phyloP scores from a whole-genome alignment of 805 yeast genomes.

The Candida tibetensis region DNA sequence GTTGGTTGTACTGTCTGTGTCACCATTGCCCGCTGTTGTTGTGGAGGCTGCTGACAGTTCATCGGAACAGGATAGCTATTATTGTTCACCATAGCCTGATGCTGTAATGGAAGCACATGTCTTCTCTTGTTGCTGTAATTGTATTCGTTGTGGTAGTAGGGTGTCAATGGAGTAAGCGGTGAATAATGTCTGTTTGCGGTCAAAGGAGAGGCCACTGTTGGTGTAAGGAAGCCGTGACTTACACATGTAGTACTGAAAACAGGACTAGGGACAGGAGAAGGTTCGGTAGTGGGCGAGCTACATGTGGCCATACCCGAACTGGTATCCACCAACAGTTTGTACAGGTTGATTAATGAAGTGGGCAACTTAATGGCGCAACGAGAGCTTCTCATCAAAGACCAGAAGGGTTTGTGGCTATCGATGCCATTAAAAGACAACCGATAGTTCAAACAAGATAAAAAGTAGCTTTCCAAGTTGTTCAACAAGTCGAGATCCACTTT shows the following conservation, averaged over 20 bases:
- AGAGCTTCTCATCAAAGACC: constrained; percentile 16
- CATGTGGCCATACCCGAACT: constrained; percentile 1
- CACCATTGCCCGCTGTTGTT: too few relatives aligned
- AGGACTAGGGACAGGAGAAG: constrained; percentile 8
- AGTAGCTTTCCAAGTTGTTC: constrained; percentile 28
- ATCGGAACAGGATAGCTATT: not conserved
- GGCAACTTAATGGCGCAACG: constrained; percentile 8
- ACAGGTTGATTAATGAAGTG: constrained; percentile 7
- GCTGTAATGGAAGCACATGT: constrained; percentile 3
- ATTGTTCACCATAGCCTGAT: constrained; percentile 3
- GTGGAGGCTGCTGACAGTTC: not conserved
- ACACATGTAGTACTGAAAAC: constrained; percentile 2
- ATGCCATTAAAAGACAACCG: constrained; percentile 24
- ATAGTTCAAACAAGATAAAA: constrained; percentile 25
- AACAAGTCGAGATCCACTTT: constrained; percentile 22
- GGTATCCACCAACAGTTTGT: constrained; percentile 10
- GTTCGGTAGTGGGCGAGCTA: constrained; percentile 1
- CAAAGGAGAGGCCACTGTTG: constrained; percentile 6
- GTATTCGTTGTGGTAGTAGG: constrained; percentile 10
- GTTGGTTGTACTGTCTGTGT: too few relatives aligned
- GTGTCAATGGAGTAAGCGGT: constrained; percentile 26
- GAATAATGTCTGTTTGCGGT: constrained; percentile 8
- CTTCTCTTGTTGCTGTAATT: constrained; percentile 10
- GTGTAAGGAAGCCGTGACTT: not conserved
- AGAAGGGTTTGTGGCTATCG: constrained; percentile 20